phyloP scores from a whole-genome alignment of 805 yeast genomes.

The Yamadazyma akitaensis region DNA sequence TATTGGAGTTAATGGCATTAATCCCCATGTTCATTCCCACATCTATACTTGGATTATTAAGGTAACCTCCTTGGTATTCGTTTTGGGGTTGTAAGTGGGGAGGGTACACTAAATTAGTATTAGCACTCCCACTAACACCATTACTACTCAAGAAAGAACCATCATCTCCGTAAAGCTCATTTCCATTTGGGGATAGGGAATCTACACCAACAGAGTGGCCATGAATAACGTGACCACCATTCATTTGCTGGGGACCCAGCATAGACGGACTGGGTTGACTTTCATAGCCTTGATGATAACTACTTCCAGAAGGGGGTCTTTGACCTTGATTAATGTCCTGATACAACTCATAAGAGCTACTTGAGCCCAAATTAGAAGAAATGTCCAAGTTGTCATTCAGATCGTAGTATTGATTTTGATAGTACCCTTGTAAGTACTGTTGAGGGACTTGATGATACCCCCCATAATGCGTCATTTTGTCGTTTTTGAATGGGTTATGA shows the following conservation, averaged over 20 bases:
- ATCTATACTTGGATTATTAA: background rate
- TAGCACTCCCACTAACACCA: conserved; percentile 9
- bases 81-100: conserved; percentile 3
- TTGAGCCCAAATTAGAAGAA: conserved; percentile 5
- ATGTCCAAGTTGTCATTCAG: conserved; percentile 11
- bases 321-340: conserved; percentile 5
- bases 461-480: conserved; percentile 39
- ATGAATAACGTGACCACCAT: background rate
- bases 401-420: conserved; percentile 25
- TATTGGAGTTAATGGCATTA: background rate
- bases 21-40: conserved; percentile 8
- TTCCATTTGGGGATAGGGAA: conserved; percentile 13
- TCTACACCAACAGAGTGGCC: conserved; percentile 6
- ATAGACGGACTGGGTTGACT: background rate
- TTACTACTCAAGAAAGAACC: conserved; percentile 16
- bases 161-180: conserved; percentile 25
- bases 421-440: conserved; percentile 35
- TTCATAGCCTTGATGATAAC: background rate
- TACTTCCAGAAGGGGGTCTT: background rate
- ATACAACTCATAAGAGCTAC: conserved; percentile 10
- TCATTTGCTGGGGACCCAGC: background rate
- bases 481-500: conserved; percentile 1
- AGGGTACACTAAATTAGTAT: background rate
- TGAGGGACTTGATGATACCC: conserved; percentile 41
- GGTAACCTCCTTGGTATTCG: conserved; percentile 4